A percentile compares a stretch with the other conserved stretches of the same genome.
phyloP scores from a whole-genome alignment of 1,139 yeast species.

The Yamadazyma spencermartinsiae region DNA sequence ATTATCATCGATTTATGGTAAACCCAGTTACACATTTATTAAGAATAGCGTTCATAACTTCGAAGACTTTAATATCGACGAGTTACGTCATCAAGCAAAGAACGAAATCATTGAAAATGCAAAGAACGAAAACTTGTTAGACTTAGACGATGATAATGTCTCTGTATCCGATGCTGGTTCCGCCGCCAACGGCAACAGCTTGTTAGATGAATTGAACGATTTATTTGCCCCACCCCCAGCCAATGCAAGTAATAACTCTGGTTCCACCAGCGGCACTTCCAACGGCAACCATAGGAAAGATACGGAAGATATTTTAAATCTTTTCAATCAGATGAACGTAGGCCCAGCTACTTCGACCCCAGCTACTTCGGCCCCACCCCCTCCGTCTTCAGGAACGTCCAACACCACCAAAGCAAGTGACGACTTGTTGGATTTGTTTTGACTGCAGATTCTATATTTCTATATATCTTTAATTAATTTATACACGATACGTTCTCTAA shows the following conservation, averaged over 20 bases:
- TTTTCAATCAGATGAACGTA: slow-evolving; percentile 32
- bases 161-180: slow-evolving; percentile 8
- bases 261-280: slow-evolving; percentile 24
- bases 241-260: slow-evolving; percentile 18
- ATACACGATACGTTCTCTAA: slow-evolving; percentile 18
- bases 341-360: slow-evolving; percentile 4
- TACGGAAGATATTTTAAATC: slow-evolving; percentile 44
- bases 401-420: slow-evolving; percentile 17
- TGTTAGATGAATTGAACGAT: slow-evolving; percentile 69
- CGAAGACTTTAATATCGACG: slow-evolving; percentile 59
- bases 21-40: slow-evolving; percentile 72
- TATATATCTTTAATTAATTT: slow-evolving; percentile 12
- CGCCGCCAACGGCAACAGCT: slow-evolving; percentile 22
- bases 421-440: slow-evolving; percentile 63
- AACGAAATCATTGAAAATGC: slow-evolving; percentile 68
- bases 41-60: slow-evolving; percentile 30
- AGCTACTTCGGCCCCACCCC: not conserved
- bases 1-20: slow-evolving; percentile 85
- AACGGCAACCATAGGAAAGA: slow-evolving; percentile 27
- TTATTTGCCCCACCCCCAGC: slow-evolving; percentile 36
- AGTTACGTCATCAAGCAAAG: slow-evolving; percentile 73
- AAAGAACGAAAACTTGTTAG: slow-evolving; percentile 81
- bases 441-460: slow-evolving; percentile 8
- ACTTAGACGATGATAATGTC: slow-evolving; percentile 62
- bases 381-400: too few species aligned